phyloP scores from a whole-genome alignment of 768 basidiomycete species.

The Agaricus blazei region DNA sequence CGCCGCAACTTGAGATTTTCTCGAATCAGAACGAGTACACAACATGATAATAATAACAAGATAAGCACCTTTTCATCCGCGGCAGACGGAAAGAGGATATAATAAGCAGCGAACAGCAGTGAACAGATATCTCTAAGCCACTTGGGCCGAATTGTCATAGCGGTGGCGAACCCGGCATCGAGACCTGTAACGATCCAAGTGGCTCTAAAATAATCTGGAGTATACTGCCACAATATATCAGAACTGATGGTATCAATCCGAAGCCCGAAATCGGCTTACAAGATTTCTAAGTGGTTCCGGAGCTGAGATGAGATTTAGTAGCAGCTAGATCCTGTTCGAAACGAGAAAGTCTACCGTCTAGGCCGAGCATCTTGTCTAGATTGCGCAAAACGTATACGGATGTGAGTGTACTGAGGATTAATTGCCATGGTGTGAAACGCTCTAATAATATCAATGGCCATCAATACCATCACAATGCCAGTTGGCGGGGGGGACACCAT shows the following conservation, averaged over 20 bases:
- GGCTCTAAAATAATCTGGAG: slow-evolving; percentile 89
- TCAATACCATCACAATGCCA: not conserved
- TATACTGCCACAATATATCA: slow-evolving; percentile 52
- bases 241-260: not conserved
- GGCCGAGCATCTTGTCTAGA: slow-evolving; percentile 78
- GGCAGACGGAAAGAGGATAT: slow-evolving; percentile 80
- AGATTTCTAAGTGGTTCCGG: slow-evolving; percentile 91
- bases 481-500: not conserved
- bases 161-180: slow-evolving; percentile 97
- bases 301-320: slow-evolving; percentile 37
- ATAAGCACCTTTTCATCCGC: slow-evolving; percentile 88
- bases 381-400: slow-evolving; percentile 79
- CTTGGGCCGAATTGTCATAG: slow-evolving; percentile 87
- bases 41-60: too few species aligned
- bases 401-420: slow-evolving; percentile 83
- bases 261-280: slow-evolving; percentile 37
- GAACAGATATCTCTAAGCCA: slow-evolving; percentile 89
- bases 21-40: not conserved
- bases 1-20: slow-evolving; percentile 64
- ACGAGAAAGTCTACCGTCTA: slow-evolving; percentile 53
- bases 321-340: too few species aligned
- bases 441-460: slow-evolving; percentile 31
- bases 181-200: slow-evolving; percentile 92
- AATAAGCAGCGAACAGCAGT: slow-evolving; percentile 82
- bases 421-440: slow-evolving; percentile 94